Conservation (phyloP, 2,329 filamentous ascomycete species). For the Knoxdaviesia capensis region DNA sequence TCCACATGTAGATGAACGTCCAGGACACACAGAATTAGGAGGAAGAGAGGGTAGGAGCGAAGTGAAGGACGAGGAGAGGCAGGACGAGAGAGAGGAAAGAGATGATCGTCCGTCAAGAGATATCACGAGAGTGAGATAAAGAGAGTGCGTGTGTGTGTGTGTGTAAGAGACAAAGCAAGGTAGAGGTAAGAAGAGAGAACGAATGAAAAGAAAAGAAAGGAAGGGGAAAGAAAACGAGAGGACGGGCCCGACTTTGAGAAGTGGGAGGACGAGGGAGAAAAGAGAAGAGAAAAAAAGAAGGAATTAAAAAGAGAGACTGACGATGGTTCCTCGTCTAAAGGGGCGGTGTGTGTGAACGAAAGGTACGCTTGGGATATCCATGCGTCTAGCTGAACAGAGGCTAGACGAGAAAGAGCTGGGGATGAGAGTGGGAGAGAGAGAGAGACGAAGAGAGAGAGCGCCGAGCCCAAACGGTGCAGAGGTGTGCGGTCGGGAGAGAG, state of each 20-base stretch:
- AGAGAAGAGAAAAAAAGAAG: neutral
- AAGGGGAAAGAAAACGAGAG: neutral
- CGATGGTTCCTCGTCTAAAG: neutral
- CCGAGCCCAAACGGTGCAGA: neutral
- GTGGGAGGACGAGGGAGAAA: neutral
- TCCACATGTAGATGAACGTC: too few species aligned
- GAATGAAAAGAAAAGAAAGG: neutral
- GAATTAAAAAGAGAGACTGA: neutral
- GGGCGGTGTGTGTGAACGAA: too few species aligned
- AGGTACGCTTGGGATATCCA: too few species aligned
- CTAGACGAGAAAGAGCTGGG: neutral
- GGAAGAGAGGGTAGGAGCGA: too few species aligned
- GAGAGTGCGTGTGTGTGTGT: too few species aligned
- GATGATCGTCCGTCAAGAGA: too few species aligned
- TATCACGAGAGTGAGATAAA: too few species aligned
- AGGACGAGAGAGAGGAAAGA: too few species aligned
- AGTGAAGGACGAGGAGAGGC: too few species aligned
- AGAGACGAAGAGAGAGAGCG: neutral
- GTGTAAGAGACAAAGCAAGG: neutral
- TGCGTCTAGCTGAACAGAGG: neutral
- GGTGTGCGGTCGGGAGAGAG: neutral
- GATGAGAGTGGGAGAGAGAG: neutral
- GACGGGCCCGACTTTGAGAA: too few species aligned
- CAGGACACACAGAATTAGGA: too few species aligned
- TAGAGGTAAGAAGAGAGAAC: neutral